phyloP scores from a whole-genome alignment of 31 red algal species.

The Asparagopsis taxiformis region DNA sequence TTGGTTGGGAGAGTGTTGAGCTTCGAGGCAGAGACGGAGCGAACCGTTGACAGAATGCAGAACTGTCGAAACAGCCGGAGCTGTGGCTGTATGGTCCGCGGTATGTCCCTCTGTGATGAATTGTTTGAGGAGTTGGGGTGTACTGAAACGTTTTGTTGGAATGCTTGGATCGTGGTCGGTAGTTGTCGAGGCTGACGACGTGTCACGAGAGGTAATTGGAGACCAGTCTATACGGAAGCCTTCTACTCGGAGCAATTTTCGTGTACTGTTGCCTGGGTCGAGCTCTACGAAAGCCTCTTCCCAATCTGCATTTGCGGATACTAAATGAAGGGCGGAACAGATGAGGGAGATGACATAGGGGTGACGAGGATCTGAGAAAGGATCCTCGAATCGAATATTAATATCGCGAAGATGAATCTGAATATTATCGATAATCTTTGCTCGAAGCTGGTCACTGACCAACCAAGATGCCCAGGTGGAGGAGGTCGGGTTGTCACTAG shows the following conservation, averaged over 20 bases:
- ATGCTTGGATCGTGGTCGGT: neutral
- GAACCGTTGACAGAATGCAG: slow-evolving; percentile 47
- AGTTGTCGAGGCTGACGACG: slow-evolving; percentile 9
- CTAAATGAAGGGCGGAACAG: slow-evolving; percentile 46
- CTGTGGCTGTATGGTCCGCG: too few species aligned
- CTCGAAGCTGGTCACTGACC: slow-evolving; percentile 63
- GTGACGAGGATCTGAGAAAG: slow-evolving; percentile 39
- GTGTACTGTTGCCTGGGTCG: slow-evolving; percentile 8
- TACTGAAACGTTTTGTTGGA: slow-evolving; percentile 13
- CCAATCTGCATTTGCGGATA: slow-evolving; percentile 49
- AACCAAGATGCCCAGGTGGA: slow-evolving; percentile 57
- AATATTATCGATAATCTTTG: slow-evolving; percentile 83
- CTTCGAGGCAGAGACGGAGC: slow-evolving; percentile 35
- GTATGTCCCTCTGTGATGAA: slow-evolving; percentile 17
- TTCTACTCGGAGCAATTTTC: slow-evolving; percentile 58
- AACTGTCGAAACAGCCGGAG: slow-evolving; percentile 2
- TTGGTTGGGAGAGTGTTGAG: neutral
- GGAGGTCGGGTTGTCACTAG: slow-evolving; percentile 10
- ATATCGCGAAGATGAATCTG: slow-evolving; percentile 82
- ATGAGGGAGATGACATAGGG: slow-evolving; percentile 57
- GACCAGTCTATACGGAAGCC: slow-evolving; percentile 59
- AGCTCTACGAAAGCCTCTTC: slow-evolving; percentile 62
- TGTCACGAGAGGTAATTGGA: slow-evolving; percentile 26
- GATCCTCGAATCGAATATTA: slow-evolving; percentile 74
- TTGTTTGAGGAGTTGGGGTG: slow-evolving; percentile 41